phyloP scores from a whole-genome alignment of 768 basidiomycete species.

The Polyporus arcularius region DNA sequence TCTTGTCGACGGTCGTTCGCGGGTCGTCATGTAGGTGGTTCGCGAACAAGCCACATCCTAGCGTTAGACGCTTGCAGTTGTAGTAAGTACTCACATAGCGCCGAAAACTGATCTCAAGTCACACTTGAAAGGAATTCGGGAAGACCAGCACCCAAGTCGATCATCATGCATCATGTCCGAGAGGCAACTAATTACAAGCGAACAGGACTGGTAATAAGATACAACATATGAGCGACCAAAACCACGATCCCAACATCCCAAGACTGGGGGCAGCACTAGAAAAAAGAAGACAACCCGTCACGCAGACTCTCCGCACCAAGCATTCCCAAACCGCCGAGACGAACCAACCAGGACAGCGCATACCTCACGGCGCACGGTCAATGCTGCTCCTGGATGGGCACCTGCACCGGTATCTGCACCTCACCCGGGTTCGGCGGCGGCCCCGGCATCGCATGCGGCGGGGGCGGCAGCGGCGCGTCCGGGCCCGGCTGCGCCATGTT shows the following conservation, averaged over 20 bases:
- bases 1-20: too few relatives aligned
- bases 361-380: not conserved
- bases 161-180: not conserved
- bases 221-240: not conserved
- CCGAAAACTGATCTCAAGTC: too few relatives aligned
- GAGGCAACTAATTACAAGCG: too few relatives aligned
- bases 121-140: too few relatives aligned
- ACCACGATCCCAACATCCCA: not conserved
- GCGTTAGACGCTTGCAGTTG: not conserved
- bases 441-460: slow-evolving; percentile 24
- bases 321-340: not conserved
- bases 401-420: slow-evolving; percentile 16
- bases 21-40: not conserved
- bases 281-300: too few relatives aligned
- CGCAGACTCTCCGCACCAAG: too few relatives aligned
- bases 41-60: not conserved
- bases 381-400: slow-evolving; percentile 11
- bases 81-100: too few relatives aligned
- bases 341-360: not conserved
- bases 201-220: too few relatives aligned
- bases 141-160: not conserved
- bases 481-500: slow-evolving; percentile 10
- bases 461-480: slow-evolving; percentile 15
- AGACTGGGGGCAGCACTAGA: not conserved
- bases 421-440: slow-evolving; percentile 26